phyloP scores from a whole-genome alignment of 192 early-diverging fungal species.

The Chytriomyces sp. region DNA sequence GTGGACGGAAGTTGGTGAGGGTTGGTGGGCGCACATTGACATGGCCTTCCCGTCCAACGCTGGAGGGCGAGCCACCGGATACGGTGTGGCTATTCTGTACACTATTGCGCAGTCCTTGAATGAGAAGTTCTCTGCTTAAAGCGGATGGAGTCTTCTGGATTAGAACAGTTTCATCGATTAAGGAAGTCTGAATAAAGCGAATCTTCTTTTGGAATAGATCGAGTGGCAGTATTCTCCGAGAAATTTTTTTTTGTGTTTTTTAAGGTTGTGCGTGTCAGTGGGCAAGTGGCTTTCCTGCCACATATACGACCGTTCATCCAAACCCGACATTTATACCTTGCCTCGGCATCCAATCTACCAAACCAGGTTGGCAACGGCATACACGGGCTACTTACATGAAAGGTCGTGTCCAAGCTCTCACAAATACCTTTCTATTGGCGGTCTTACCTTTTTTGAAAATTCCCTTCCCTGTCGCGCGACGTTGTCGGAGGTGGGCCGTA shows the following conservation, averaged over 20 bases:
- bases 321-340: too few relatives aligned
- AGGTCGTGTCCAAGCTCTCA: constrained; percentile 14
- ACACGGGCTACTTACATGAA: not conserved
- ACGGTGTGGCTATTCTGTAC: constrained; percentile 23
- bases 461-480: not conserved
- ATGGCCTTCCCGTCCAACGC: constrained; percentile 34
- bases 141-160: not conserved
- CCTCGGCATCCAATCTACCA: not conserved
- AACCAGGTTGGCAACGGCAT: not conserved
- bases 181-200: not conserved
- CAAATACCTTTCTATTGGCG: constrained; percentile 13
- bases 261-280: too few relatives aligned
- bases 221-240: too few relatives aligned
- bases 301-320: too few relatives aligned
- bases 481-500: not conserved
- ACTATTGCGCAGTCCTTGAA: not conserved
- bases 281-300: too few relatives aligned
- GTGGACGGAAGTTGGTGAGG: constrained; percentile 18
- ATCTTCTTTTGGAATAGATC: too few relatives aligned
- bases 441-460: constrained; percentile 7
- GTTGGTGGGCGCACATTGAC: constrained; percentile 36
- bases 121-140: constrained; percentile 13
- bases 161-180: not conserved
- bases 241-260: too few relatives aligned
- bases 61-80: constrained; percentile 24